These are phyloP conservation scores for Gossypium sturtianum DNA, from an alignment of 345 rosid genomes.

Conservation along the genomic window DNA sequence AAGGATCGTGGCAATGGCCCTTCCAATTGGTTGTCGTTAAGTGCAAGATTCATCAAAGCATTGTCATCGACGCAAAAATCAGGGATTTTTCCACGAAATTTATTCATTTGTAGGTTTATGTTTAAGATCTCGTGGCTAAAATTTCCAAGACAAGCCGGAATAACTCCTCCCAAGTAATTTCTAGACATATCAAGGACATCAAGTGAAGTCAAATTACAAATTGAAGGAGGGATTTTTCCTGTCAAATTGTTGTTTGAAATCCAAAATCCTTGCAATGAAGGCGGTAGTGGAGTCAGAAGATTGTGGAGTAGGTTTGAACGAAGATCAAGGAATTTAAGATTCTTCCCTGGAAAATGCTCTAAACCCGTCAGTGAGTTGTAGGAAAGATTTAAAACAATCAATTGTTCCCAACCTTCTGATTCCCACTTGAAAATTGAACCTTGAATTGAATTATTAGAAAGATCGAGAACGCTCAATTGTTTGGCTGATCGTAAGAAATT, in stretches of 20 bases:
- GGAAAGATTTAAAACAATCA: neutral
- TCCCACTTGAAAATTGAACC: neutral
- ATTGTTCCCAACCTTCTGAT: neutral
- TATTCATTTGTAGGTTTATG: conserved; percentile 7
- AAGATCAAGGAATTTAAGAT: neutral
- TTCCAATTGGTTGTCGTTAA: conserved; percentile 11
- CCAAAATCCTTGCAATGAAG: rapidly evolving
- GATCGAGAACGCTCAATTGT: neutral
- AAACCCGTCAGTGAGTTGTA: neutral
- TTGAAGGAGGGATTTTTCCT: neutral
- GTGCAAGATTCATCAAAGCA: neutral
- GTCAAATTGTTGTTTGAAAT: conserved; percentile 18
- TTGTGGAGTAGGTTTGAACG: neutral
- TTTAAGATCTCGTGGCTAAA: neutral
- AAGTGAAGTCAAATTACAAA: conserved; percentile 14
- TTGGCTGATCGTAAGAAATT: neutral
- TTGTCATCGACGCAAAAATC: neutral
- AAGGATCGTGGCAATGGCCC: conserved; percentile 14
- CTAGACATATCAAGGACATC: neutral
- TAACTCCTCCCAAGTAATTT: neutral
- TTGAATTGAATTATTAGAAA: neutral
- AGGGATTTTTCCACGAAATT: neutral
- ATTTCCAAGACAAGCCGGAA: neutral
- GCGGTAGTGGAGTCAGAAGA: neutral
- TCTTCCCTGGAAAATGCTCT: neutral